These are phyloP conservation scores for Gomphus sp. DNA, from an alignment of 1,284 basidiomycete species.

Conservation along the genomic window DNA sequence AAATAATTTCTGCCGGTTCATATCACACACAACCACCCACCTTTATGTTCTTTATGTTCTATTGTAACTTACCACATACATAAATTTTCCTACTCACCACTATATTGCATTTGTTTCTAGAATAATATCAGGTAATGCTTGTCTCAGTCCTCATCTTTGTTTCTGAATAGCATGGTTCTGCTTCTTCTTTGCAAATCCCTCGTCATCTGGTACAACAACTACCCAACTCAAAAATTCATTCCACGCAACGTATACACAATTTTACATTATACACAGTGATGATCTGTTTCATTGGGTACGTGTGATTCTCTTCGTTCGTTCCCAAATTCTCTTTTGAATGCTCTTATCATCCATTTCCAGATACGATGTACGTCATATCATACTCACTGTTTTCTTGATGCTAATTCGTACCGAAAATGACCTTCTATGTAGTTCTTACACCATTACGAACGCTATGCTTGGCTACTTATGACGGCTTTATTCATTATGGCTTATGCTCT, in stretches of 20 bases:
- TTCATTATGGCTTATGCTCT: slow-evolving; percentile 5
- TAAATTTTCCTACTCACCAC: slow-evolving; percentile 18
- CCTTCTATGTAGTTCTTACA: slow-evolving; percentile 1
- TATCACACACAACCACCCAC: not conserved
- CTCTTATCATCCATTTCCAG: not conserved
- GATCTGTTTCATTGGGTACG: slow-evolving; percentile 6
- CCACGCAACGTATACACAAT: not conserved
- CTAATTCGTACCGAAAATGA: not conserved
- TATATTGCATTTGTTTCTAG: slow-evolving; percentile 25
- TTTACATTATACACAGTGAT: not conserved
- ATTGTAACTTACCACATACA: not conserved
- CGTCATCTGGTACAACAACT: not conserved
- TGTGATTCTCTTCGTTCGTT: not conserved
- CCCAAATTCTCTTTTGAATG: not conserved
- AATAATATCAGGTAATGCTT: not conserved
- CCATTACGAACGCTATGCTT: slow-evolving; percentile 7
- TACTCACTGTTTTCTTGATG: not conserved
- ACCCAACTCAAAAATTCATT: not conserved
- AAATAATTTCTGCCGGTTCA: slow-evolving; percentile 22
- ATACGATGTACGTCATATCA: slow-evolving; percentile 2
- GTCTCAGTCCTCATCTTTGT: not conserved
- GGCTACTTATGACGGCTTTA: slow-evolving; percentile 2
- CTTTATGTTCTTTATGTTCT: not conserved
- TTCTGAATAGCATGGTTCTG: not conserved
- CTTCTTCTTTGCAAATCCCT: not conserved